These are phyloP conservation scores for Coemansia sp. DNA, from an alignment of 192 early-diverging fungal genomes.

Conservation along the genomic window DNA sequence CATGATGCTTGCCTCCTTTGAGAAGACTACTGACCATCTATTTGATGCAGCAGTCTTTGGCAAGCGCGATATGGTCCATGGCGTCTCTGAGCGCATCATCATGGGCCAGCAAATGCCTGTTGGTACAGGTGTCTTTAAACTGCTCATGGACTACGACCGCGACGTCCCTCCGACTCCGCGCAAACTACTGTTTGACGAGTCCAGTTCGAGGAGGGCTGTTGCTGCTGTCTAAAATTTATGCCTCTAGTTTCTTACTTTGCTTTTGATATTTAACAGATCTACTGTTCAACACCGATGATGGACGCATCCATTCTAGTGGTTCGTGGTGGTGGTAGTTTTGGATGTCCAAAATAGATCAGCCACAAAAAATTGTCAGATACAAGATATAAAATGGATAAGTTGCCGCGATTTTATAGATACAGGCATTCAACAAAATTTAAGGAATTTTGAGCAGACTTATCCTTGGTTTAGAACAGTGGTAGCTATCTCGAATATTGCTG, in stretches of 20 bases:
- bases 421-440: no score
- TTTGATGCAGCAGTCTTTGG: constrained; percentile 97
- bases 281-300: no score
- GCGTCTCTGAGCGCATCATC: constrained; percentile 98
- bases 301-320: no score
- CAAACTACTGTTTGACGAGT: constrained; percentile 65
- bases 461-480: no score
- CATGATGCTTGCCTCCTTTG: constrained; percentile 98
- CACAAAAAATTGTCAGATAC: no score
- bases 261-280: neutral
- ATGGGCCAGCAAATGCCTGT: constrained; percentile 98
- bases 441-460: no score
- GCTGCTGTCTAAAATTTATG: neutral
- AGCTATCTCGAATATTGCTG: no score
- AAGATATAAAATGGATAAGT: no score
- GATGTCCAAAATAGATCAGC: no score
- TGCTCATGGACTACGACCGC: constrained; percentile 70
- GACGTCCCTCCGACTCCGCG: constrained; percentile 58
- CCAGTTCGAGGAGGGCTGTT: constrained; percentile 17
- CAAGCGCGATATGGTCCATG: constrained; percentile 89
- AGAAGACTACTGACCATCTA: constrained; percentile 99
- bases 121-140: constrained; percentile 94
- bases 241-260: neutral
- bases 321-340: no score
- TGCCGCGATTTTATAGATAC: no score